Conservation (phyloP, 306 rosid genomes). For the Fragaria vesca region DNA sequence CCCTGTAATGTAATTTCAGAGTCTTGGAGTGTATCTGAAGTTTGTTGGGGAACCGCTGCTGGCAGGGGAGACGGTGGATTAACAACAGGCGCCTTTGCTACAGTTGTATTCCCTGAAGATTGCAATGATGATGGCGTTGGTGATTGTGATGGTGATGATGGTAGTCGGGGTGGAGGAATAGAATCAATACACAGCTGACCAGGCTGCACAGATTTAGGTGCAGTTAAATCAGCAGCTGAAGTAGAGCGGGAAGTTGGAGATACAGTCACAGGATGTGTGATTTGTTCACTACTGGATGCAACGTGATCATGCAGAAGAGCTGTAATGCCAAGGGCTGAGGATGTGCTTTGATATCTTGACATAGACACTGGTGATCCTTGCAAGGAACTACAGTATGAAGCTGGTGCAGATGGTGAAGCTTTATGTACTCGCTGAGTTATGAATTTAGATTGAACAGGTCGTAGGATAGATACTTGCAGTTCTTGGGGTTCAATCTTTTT, state of each 20-base stretch:
- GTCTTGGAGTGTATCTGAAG: constrained; percentile 31
- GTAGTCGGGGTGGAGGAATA: constrained; percentile 33
- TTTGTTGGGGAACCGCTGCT: constrained; percentile 21
- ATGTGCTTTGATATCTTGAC: constrained; percentile 63
- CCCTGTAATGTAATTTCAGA: constrained; percentile 28
- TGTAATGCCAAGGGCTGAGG: constrained; percentile 84
- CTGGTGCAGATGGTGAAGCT: constrained; percentile 48
- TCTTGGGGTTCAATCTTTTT: constrained; percentile 26
- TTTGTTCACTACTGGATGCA: constrained; percentile 35
- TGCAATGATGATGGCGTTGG: constrained; percentile 29
- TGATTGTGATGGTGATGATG: constrained; percentile 26
- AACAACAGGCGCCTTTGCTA: constrained; percentile 28
- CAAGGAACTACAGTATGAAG: constrained; percentile 51
- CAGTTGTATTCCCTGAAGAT: constrained; percentile 32
- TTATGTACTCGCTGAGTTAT: constrained; percentile 62
- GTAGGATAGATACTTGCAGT: constrained; percentile 40
- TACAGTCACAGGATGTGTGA: constrained; percentile 32
- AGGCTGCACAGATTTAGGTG: constrained; percentile 31
- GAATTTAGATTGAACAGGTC: constrained; percentile 62
- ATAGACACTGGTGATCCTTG: constrained; percentile 60
- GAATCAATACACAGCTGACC: constrained; percentile 16
- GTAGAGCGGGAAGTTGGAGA: constrained; percentile 25
- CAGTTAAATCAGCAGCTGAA: constrained; percentile 32
- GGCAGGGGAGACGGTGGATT: constrained; percentile 20
- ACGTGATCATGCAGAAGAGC: constrained; percentile 79